Percentiles rank a stretch among this genome's conserved stretches.
phyloP scores from a whole-genome alignment of 176 grass and related monocot species.

The Hsuehochloa calcarea region DNA sequence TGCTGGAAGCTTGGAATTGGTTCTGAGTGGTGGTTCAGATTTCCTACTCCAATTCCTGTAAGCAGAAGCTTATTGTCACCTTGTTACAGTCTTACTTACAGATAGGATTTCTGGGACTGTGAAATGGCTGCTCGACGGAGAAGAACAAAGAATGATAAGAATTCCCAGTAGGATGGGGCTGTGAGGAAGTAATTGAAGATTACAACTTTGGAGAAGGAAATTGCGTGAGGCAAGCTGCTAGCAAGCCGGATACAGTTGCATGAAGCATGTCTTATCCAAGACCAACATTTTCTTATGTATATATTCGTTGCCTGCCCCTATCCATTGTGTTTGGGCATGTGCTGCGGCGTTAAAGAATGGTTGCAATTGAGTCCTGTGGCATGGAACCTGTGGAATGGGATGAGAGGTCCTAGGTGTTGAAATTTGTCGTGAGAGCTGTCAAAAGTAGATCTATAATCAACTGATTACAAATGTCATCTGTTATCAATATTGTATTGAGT shows the following conservation, averaged over 20 bases:
- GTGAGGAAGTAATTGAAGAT: constrained; percentile 23
- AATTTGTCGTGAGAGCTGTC: constrained; percentile 33
- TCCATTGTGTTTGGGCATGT: constrained; percentile 9
- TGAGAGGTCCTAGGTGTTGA: constrained; percentile 26
- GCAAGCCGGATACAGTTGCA: neutral
- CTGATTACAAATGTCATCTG: neutral
- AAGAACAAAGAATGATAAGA: constrained; percentile 5
- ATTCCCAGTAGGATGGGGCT: constrained; percentile 15
- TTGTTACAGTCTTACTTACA: neutral
- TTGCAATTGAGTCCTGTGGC: neutral
- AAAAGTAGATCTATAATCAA: constrained; percentile 14
- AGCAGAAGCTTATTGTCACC: neutral
- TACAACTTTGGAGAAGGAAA: constrained; percentile 30
- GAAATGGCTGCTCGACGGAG: constrained; percentile 18
- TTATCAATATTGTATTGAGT: neutral
- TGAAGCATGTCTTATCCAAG: constrained; percentile 22
- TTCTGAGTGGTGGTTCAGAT: neutral
- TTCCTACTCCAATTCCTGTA: neutral
- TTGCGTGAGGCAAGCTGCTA: constrained; percentile 51
- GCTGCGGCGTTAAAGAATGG: constrained; percentile 25
- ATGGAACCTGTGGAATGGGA: neutral
- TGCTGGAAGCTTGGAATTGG: neutral
- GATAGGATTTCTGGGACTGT: neutral
- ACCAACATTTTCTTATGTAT: neutral
- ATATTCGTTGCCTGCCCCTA: neutral